phyloP scores from a whole-genome alignment of 2,329 filamentous ascomycete genomes.

The Emmonsiellopsis sp. region DNA sequence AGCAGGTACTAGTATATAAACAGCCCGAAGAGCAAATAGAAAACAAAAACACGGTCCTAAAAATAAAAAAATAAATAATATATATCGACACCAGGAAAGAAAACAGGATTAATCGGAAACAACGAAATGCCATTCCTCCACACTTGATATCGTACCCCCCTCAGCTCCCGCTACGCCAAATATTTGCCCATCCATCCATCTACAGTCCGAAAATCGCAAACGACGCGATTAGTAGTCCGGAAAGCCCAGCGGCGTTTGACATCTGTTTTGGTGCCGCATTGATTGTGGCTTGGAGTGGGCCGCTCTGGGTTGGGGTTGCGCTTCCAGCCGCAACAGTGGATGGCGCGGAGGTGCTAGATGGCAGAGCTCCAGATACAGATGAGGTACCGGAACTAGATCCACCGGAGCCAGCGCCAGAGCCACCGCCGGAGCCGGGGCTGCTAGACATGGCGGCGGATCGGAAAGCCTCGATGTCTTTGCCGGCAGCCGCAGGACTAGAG shows the following conservation, averaged over 20 bases:
- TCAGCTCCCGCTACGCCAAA: background rate
- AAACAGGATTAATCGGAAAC: background rate
- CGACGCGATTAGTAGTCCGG: conserved; percentile 4
- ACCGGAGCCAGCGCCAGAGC: background rate
- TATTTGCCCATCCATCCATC: background rate
- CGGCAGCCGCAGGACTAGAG: conserved; percentile 4
- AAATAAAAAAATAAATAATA: background rate
- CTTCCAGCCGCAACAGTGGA: background rate
- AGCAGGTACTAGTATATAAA: background rate
- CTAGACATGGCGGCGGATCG: conserved; percentile 3
- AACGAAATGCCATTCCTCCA: too few species aligned
- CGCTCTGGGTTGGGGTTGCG: conserved; percentile 1
- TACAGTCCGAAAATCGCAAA: conserved; percentile 7
- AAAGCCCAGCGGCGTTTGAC: conserved; percentile 3
- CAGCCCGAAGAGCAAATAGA: background rate
- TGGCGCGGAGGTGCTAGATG: background rate
- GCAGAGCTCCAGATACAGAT: background rate
- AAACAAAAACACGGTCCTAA: background rate
- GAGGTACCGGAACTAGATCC: background rate
- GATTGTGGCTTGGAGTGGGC: background rate
- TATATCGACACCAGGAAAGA: background rate
- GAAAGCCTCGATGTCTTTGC: conserved; percentile 7
- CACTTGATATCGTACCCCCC: too few species aligned
- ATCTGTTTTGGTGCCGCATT: conserved; percentile 5
- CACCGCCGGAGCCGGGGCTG: background rate